Percentiles rank a stretch among this genome's conserved stretches.
Evolutionary conservation across 129 eudicot species (phyloP).

Genomic region (Dittrichia graveolens): DNA sequence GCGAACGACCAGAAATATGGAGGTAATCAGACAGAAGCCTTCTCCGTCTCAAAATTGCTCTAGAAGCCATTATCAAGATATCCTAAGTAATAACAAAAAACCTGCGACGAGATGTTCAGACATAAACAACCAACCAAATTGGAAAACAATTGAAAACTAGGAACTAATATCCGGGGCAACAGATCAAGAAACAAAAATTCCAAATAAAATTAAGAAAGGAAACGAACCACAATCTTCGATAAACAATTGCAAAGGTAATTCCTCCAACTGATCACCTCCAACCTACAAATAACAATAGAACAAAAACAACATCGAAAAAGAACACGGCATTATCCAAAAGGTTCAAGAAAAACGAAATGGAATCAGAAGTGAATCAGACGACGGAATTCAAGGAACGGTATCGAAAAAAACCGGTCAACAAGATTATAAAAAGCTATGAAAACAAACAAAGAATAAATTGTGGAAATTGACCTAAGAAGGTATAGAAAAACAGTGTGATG

Average conservation of each 20-base stretch:
- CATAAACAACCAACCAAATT: constrained; percentile 5
- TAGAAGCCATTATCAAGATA: constrained; percentile 59
- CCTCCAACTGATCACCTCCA: constrained; percentile 26
- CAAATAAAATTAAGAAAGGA: background rate
- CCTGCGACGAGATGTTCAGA: constrained; percentile 10
- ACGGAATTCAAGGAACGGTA: constrained; percentile 14
- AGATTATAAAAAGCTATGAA: constrained; percentile 1
- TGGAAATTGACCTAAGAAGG: background rate
- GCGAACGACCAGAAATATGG: constrained; percentile 35
- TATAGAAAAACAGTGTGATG: background rate
- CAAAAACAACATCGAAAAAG: background rate
- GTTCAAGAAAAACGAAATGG: background rate
- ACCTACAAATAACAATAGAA: constrained; percentile 18
- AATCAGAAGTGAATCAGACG: constrained; percentile 10
- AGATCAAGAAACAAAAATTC: background rate
- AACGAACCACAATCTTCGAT: constrained; percentile 18
- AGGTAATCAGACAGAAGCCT: constrained; percentile 49
- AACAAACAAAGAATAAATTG: background rate
- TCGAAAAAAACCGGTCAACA: background rate
- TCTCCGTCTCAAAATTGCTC: constrained; percentile 70
- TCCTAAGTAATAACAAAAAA: constrained; percentile 7
- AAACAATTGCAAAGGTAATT: background rate
- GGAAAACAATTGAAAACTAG: background rate
- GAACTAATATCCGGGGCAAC: constrained; percentile 1
- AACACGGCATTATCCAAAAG: constrained; percentile 22